Percentiles rank a stretch among this genome's conserved stretches.
Conservation (phyloP, 331 rosid genomes). For the Prunus yedoensis region DNA sequence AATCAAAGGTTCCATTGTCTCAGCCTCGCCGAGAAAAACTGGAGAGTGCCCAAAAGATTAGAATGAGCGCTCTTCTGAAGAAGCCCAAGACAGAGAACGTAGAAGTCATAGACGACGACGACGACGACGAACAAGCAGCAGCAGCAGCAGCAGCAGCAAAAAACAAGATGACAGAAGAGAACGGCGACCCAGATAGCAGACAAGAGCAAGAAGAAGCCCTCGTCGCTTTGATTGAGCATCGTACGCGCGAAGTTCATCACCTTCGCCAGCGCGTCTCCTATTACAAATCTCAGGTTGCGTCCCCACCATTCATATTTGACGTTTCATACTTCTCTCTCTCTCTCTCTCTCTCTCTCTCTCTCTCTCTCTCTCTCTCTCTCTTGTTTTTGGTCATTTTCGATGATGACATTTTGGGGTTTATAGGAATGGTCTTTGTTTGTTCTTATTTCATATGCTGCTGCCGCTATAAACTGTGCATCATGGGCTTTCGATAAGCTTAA, state of each 20-base stretch:
- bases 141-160: background rate
- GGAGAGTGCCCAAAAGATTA: background rate
- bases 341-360: background rate
- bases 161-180: constrained; percentile 2
- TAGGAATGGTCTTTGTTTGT: background rate
- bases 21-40: background rate
- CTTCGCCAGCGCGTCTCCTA: constrained; percentile 59
- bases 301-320: background rate
- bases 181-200: constrained; percentile 21
- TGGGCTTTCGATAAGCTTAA: background rate
- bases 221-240: constrained; percentile 89
- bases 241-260: constrained; percentile 65
- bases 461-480: background rate
- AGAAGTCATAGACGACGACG: background rate
- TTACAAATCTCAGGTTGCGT: constrained; percentile 68
- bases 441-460: background rate
- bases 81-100: background rate
- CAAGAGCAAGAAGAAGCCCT: constrained; percentile 87
- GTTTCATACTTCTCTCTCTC: no score
- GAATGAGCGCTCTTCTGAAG: background rate
- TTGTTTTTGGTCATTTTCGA: background rate
- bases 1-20: background rate
- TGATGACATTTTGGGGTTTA: background rate
- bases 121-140: background rate
- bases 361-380: background rate